Base-by-base conservation (phyloP, 2,329 filamentous ascomycete species). In the Colletotrichum echinochloae region DNA sequence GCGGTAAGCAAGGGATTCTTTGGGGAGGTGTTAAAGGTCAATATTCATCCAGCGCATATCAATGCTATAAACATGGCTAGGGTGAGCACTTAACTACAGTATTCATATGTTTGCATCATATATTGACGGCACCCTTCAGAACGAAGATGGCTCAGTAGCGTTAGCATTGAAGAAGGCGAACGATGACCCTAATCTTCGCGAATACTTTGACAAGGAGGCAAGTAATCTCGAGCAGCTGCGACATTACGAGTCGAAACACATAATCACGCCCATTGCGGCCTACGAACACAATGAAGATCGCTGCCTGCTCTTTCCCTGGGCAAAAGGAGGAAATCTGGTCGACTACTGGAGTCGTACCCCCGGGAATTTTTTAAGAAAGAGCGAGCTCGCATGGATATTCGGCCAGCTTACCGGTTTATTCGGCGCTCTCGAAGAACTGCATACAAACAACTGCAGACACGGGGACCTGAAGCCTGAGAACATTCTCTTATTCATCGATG, bases 381-480 rank as follows among this genome's bases (percentile, higher is more conserved):
- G 1, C 20, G 3, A 49, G 0, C 35, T 46, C 2, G 1, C 1
- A 14, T 62, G 35, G 39, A 28, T 60, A 30, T 60, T 8, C 1
- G 6, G 9, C 9, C 52, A 60, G 8, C 16, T 68, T 14, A 23
- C 35, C 3, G 64, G 63, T 1, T 20, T 67, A 8, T 51, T 62
- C 11, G 14, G 1, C 20, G n/a, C 52, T 3, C 57, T 67, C 5
- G 14, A 48, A 12, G 60, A 69, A 14, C 35, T 59, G 1, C 18
- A 41, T 14, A 7, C 3, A 11, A 3, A 0, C 5, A 70, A 70
- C 26, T 60, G 30, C 37, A 49, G 69, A 35, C 69, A 68, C 5
- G 54, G 65, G 2, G 69, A 60, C 37, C 20, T 71, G 11, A 64
- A 71, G 33, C 65, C 52, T 6, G 65, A 68, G 37, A 71, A 71